Conservation (phyloP, 2,329 filamentous ascomycete species). For the Fusarium proliferatum region DNA sequence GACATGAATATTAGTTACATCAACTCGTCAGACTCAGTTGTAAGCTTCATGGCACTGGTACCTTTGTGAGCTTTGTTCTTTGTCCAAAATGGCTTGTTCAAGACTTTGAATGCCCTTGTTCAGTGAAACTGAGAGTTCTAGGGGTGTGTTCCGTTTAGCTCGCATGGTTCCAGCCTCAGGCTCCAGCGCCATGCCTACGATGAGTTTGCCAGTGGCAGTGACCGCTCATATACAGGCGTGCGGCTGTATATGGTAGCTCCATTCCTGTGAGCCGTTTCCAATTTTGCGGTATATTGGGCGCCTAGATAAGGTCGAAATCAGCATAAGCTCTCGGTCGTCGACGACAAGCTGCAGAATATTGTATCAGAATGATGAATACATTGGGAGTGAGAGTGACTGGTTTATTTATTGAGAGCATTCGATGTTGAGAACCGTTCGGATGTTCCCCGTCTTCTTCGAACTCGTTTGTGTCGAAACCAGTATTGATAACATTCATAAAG, state of each 20-base stretch:
- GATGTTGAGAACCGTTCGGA: fast-evolving
- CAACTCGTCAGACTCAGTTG: fast-evolving
- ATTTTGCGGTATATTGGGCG: too few relatives aligned
- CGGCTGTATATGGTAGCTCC: fast-evolving
- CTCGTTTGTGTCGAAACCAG: background rate
- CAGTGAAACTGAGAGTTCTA: fast-evolving
- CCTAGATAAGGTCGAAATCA: fast-evolving
- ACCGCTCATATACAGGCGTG: fast-evolving
- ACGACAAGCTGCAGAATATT: fast-evolving
- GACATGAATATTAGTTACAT: fast-evolving
- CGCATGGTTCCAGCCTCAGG: fast-evolving
- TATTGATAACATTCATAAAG: background rate
- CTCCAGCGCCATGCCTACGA: fast-evolving
- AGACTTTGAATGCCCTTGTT: background rate
- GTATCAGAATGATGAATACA: too few relatives aligned
- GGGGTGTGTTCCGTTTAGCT: fast-evolving
- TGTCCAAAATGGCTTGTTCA: background rate
- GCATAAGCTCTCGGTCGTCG: fast-evolving
- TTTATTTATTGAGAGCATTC: fast-evolving
- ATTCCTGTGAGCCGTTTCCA: too few relatives aligned
- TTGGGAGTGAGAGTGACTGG: fast-evolving
- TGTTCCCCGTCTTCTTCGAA: background rate
- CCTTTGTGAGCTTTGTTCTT: fast-evolving
- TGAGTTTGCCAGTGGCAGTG: fast-evolving
- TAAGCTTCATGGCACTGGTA: fast-evolving